Evolutionary conservation across 441 rosid genomes (phyloP), one percentile per base, ranked within the genome.

Genomic region (Codiaeum variegatum): DNA sequence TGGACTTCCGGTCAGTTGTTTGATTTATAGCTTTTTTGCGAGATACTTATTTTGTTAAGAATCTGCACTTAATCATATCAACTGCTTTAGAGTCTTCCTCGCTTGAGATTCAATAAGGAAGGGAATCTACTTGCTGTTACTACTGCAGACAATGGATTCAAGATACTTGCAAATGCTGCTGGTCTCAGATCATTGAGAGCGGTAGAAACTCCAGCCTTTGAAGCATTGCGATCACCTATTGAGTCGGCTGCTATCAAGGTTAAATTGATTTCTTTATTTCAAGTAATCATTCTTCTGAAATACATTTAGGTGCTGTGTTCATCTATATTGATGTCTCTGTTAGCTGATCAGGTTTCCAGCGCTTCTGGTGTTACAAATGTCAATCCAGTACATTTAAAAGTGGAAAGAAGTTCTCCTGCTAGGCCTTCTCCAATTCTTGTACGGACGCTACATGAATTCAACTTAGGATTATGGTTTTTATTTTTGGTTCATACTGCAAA

Each of bases 91-190:
- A 79, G 80, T 78, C 80, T 84, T 79, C 98, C 98, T 44, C 86
- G 90, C 65, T 79, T 93, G 83, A 88, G 88, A 74, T 91, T 91
- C 83, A 93, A 87, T 74, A 91, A 83, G 85, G 97, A 93, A 69
- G 98, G 97, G 66, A 88, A 84, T 81, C 90, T 93, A 74, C 93
- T 93, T 36, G 91, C 93, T 58, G 98, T 91, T 74, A 83, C 86
- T 24, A 90, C 94, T 3, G 90, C 88, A 51, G 94, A 93, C 77
- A 84, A 86, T 73, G 98, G 98, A 61, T 88, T 93, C 78, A 93
- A 93, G 88, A 91, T 93, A 78, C 89, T 60, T 62, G 90, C 88
- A 59, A 92, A 88, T 76, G 38, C 87, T 65, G 83, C 74, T 28
- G 96, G 97, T n/a, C 84, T 82, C 49, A 83, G 84, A 76, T 86